A percentile compares a stretch with the other conserved stretches of the same genome.
phyloP scores from a whole-genome alignment of 2,329 filamentous ascomycete genomes.

The Pseudohalonectria lignicola region DNA sequence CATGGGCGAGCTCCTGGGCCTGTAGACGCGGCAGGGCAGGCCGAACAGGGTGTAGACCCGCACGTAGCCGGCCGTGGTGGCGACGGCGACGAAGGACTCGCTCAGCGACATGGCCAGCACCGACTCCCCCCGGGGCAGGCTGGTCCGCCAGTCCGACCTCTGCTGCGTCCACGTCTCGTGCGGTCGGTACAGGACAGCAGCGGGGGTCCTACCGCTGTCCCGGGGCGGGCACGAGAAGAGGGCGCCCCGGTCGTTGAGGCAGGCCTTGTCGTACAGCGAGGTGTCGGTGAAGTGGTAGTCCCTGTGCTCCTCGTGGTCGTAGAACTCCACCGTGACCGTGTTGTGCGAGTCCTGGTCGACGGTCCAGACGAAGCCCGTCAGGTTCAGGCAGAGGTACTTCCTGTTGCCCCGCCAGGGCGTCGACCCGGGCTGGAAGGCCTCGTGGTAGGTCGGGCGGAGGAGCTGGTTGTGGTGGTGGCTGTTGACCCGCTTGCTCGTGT shows the following conservation, averaged over 20 bases:
- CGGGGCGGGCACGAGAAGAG: constrained; percentile 73
- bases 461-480: too few relatives aligned
- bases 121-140: constrained; percentile 77
- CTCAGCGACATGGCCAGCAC: constrained; percentile 84
- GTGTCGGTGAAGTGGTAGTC: constrained; percentile 98
- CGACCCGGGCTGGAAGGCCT: constrained; percentile 83
- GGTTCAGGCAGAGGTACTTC: constrained; percentile 84
- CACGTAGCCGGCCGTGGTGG: constrained; percentile 78
- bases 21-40: constrained; percentile 76
- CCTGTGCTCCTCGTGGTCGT: constrained; percentile 82
- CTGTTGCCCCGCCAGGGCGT: constrained; percentile 94
- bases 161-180: constrained; percentile 93
- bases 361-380: constrained; percentile 93
- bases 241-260: constrained; percentile 73
- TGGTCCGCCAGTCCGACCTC: constrained; percentile 79
- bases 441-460: constrained; percentile 58
- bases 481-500: constrained; percentile 36
- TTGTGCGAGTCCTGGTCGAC: constrained; percentile 89
- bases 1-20: constrained; percentile 80
- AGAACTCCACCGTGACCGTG: constrained; percentile 95
- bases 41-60: constrained; percentile 90
- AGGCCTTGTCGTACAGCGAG: constrained; percentile 92
- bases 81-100: constrained; percentile 82
- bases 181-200: constrained; percentile 88
- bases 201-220: constrained; percentile 29